phyloP scores from a whole-genome alignment of 2,329 filamentous ascomycete genomes.

The Phoma sp. region DNA sequence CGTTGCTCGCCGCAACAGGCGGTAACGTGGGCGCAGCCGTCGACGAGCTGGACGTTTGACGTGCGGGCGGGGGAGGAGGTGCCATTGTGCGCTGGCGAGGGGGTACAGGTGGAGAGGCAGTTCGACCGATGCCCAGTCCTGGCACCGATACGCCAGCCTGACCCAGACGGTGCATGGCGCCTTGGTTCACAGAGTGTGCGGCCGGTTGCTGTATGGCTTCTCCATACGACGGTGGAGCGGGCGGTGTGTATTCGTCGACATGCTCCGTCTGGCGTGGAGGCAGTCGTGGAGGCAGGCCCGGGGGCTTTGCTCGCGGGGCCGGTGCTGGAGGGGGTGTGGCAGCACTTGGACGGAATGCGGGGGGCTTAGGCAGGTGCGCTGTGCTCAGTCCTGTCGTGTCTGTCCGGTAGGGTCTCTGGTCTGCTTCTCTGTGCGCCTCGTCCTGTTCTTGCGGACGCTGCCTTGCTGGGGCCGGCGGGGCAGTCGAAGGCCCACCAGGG shows the following conservation, averaged over 20 bases:
- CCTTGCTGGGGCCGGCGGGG: conserved; percentile 49
- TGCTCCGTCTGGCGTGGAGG: conserved; percentile 71
- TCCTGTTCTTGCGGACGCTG: conserved; percentile 45
- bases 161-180: conserved; percentile 70
- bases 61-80: conserved; percentile 38
- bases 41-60: conserved; percentile 33
- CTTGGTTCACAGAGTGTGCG: conserved; percentile 59
- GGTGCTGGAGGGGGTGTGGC: conserved; percentile 31
- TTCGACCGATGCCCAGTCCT: conserved; percentile 72
- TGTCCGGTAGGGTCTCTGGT: conserved; percentile 68
- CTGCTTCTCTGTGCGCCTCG: conserved; percentile 45
- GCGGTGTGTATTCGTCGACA: conserved; percentile 52
- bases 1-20: conserved; percentile 26
- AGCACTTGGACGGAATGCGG: conserved; percentile 57
- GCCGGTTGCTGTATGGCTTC: conserved; percentile 44
- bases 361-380: conserved; percentile 73
- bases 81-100: conserved; percentile 42
- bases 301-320: conserved; percentile 56
- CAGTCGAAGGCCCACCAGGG: conserved; percentile 49
- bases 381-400: conserved; percentile 76
- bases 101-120: conserved; percentile 42
- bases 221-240: conserved; percentile 58
- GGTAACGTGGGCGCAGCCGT: conserved; percentile 28
- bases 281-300: conserved; percentile 68
- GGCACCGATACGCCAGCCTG: conserved; percentile 80